phyloP scores from a whole-genome alignment of 2,329 filamentous ascomycete genomes.

The Aspergillus texensis region DNA sequence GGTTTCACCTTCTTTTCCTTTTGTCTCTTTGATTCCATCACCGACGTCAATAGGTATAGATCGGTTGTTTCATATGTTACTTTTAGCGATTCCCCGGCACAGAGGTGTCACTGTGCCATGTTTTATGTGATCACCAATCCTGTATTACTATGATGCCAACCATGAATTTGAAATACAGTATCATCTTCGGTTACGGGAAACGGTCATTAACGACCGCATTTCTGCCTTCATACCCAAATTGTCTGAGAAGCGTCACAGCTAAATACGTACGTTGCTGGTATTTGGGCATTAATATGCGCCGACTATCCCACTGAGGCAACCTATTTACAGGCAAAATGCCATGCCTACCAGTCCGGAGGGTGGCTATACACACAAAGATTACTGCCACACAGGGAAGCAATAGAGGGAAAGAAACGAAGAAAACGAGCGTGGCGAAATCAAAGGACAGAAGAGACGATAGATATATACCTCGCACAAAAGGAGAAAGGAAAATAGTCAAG shows the following conservation, averaged over 20 bases:
- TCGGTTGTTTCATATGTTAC: conserved; percentile 4
- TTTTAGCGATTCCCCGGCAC: conserved; percentile 32
- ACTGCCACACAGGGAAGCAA: conserved; percentile 15
- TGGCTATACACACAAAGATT: conserved; percentile 6
- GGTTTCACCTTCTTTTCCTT: conserved; percentile 6
- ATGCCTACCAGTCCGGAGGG: conserved; percentile 9
- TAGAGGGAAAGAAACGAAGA: background rate
- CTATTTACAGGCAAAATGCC: conserved; percentile 22
- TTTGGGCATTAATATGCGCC: conserved; percentile 2
- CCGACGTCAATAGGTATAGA: background rate
- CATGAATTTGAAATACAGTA: background rate
- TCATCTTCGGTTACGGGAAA: background rate
- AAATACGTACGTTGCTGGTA: conserved; percentile 4
- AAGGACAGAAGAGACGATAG: conserved; percentile 10
- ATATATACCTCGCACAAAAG: conserved; percentile 16
- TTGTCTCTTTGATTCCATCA: conserved; percentile 9
- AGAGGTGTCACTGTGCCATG: conserved; percentile 25
- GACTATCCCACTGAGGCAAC: conserved; percentile 4
- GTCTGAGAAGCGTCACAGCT: background rate
- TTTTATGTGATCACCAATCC: conserved; percentile 4
- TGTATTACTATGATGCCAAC: background rate
- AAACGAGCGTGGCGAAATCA: background rate
- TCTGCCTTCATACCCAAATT: background rate
- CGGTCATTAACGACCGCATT: background rate
- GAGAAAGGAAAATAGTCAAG: conserved; percentile 6